Conservation (phyloP, 331 rosid genomes). For the Prunus yedoensis region DNA sequence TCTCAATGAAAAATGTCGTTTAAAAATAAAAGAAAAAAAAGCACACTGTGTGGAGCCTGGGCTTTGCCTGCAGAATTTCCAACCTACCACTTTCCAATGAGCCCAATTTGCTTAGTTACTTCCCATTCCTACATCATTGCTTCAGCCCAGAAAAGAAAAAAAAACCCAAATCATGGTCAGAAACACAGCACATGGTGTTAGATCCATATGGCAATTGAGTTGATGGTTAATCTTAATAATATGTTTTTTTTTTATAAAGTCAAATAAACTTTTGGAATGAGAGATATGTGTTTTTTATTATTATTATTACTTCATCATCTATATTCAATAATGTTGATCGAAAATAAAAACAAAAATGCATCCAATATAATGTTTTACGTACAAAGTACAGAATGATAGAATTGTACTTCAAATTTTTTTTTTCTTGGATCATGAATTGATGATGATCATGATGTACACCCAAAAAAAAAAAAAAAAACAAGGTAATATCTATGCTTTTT, state of each 20-base stretch:
- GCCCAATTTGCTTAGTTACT: not conserved
- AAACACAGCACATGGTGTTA: not conserved
- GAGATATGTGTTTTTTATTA: not conserved
- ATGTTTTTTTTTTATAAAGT: not conserved
- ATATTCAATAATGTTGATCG: not conserved
- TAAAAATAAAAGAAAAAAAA: not conserved
- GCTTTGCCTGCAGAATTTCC: not conserved
- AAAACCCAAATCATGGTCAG: not conserved
- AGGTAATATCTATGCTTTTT: not conserved
- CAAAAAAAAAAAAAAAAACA: not conserved
- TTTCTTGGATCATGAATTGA: not conserved
- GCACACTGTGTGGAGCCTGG: not conserved
- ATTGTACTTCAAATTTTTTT: not conserved
- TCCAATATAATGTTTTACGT: slow-evolving; percentile 8
- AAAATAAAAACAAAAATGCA: not conserved
- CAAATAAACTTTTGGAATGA: not conserved
- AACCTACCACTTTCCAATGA: too few species aligned
- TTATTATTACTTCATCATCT: not conserved
- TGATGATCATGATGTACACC: not conserved
- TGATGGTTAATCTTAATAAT: too few species aligned
- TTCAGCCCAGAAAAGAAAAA: not conserved
- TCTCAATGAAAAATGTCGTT: too few species aligned
- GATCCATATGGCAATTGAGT: too few species aligned
- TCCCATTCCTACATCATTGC: not conserved
- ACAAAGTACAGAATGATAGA: not conserved